These are phyloP conservation scores for Neocallimastix lanati DNA, from an alignment of 192 early-diverging fungal genomes.

Conservation along the genomic window DNA sequence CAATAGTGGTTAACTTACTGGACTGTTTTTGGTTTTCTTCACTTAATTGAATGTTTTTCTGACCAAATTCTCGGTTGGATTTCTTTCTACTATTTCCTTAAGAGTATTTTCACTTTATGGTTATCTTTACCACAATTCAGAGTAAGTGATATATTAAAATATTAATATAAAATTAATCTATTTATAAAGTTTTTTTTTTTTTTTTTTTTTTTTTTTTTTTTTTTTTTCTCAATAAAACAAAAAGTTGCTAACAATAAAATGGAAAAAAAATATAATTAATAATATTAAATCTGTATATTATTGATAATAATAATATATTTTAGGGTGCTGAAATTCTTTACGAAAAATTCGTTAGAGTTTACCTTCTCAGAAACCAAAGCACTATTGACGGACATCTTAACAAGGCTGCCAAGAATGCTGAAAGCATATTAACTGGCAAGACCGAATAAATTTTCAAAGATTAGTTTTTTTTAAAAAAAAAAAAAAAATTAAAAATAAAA, in stretches of 20 bases:
- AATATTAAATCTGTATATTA: no score
- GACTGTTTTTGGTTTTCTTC: slow-evolving; percentile 73
- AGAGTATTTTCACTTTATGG: slow-evolving; percentile 77
- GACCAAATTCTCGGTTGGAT: slow-evolving; percentile 80
- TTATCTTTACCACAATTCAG: slow-evolving; percentile 53
- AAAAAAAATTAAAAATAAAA: no score
- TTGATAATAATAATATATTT: background rate
- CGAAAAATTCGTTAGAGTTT: slow-evolving; percentile 47
- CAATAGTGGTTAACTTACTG: background rate
- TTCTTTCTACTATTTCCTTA: slow-evolving; percentile 87
- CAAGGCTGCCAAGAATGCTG: background rate
- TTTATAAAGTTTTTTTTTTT: no score
- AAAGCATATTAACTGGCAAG: background rate
- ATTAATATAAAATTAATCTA: no score
- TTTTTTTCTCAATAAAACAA: background rate
- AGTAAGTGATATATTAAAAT: no score
- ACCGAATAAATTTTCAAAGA: background rate
- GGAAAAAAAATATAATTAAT: no score
- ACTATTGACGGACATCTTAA: background rate
- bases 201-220: background rate
- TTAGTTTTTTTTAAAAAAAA: no score
- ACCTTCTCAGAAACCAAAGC: slow-evolving; percentile 20
- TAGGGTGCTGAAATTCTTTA: slow-evolving; percentile 76
- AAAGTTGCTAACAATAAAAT: background rate
- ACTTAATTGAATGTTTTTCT: slow-evolving; percentile 77